Evolutionary conservation across 208 protist species (phyloP).

Genomic region (Trypanosoma grayi): DNA sequence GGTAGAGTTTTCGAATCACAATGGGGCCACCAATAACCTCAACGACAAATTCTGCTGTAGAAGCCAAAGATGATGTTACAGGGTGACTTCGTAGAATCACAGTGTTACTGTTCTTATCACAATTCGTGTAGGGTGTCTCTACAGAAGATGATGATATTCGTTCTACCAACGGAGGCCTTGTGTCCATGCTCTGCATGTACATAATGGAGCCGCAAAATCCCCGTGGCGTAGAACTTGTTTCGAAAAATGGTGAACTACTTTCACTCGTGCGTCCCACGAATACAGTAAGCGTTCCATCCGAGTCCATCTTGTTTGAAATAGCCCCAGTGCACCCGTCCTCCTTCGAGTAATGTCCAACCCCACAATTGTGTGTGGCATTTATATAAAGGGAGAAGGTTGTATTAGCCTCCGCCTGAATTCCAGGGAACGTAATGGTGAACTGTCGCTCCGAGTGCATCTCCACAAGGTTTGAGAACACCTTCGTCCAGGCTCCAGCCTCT

Average conservation of each 20-base stretch:
- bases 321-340: constrained; percentile 76
- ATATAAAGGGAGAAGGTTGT: constrained; percentile 85
- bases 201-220: constrained; percentile 88
- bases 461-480: constrained; percentile 70
- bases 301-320: constrained; percentile 75
- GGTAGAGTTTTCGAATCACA: constrained; percentile 11
- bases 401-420: constrained; percentile 52
- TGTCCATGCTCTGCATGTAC: constrained; percentile 74
- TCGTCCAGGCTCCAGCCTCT: constrained; percentile 60
- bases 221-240: constrained; percentile 51
- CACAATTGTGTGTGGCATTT: constrained; percentile 89
- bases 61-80: not conserved
- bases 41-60: constrained; percentile 16
- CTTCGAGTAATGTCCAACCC: constrained; percentile 80
- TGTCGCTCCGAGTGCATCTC: constrained; percentile 62
- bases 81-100: constrained; percentile 17
- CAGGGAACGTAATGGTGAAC: constrained; percentile 62
- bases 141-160: constrained; percentile 16
- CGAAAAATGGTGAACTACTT: constrained; percentile 68
- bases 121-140: not conserved
- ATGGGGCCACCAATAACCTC: constrained; percentile 24
- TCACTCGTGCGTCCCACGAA: constrained; percentile 77
- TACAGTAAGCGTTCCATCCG: constrained; percentile 72
- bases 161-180: constrained; percentile 54
- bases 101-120: constrained; percentile 3